A percentile compares a stretch with the other conserved stretches of the same genome.
Evolutionary conservation across 306 rosid genomes (phyloP).

Genomic region (Benincasa hispida): DNA sequence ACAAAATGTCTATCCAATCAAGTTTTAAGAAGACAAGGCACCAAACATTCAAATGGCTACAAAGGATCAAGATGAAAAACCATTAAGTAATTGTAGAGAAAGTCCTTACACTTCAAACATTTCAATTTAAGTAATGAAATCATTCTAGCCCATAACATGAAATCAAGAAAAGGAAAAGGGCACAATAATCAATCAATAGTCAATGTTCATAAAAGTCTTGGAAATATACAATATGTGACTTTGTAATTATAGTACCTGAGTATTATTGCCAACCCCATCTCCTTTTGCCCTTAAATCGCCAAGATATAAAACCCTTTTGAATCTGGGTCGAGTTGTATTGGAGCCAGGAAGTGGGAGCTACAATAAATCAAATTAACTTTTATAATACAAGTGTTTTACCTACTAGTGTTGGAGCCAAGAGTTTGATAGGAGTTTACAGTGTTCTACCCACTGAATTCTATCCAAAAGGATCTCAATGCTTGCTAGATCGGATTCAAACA

Average conservation of each 20-base stretch:
- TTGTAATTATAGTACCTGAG: constrained; percentile 30
- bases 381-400: too few relatives aligned
- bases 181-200: not conserved
- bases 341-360: constrained; percentile 30
- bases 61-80: not conserved
- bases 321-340: constrained; percentile 19
- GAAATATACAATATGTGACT: too few relatives aligned
- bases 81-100: not conserved
- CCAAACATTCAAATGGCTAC: not conserved
- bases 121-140: not conserved
- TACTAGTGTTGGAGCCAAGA: too few relatives aligned
- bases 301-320: constrained; percentile 33
- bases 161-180: not conserved
- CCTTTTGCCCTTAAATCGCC: constrained; percentile 64
- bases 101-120: not conserved
- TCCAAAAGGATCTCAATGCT: too few relatives aligned
- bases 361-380: too few relatives aligned
- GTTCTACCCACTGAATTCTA: too few relatives aligned
- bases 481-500: too few relatives aligned
- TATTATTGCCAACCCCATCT: constrained; percentile 61
- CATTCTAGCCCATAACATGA: not conserved
- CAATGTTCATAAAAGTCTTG: not conserved
- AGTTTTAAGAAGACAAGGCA: not conserved
- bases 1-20: not conserved
- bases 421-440: too few relatives aligned